phyloP scores from a whole-genome alignment of 176 grass and related monocot species.

The Aegilops longissima region DNA sequence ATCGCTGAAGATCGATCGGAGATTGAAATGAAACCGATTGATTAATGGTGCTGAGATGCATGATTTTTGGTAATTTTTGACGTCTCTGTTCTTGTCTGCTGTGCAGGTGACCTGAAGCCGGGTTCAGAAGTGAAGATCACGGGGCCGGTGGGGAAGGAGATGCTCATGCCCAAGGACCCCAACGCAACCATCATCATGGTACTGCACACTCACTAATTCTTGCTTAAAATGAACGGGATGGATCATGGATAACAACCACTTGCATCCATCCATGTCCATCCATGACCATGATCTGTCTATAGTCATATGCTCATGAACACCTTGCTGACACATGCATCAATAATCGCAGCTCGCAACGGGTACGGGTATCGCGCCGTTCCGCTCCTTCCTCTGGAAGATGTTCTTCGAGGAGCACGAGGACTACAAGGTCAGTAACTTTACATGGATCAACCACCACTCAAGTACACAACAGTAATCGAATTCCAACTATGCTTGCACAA shows the following conservation, averaged over 20 bases:
- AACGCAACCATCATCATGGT: constrained; percentile 88
- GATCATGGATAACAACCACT: neutral
- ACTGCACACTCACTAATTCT: neutral
- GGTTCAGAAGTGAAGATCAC: constrained; percentile 78
- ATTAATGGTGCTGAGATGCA: neutral
- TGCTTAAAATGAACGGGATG: neutral
- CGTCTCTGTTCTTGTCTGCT: neutral
- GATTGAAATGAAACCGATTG: neutral
- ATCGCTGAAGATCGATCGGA: neutral
- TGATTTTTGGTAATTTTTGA: neutral
- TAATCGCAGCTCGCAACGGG: constrained; percentile 71
- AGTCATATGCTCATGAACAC: no score
- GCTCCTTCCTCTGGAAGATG: constrained; percentile 91
- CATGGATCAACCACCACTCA: neutral
- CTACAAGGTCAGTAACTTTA: constrained; percentile 45
- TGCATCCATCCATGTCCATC: neutral
- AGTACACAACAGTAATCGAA: neutral
- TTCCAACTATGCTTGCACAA: neutral
- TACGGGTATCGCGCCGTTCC: constrained; percentile 87
- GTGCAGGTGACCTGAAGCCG: constrained; percentile 71
- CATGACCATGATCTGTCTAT: no score
- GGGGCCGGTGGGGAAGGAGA: constrained; percentile 91
- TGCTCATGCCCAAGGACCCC: constrained; percentile 98
- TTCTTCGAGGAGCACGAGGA: constrained; percentile 86
- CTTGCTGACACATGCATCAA: neutral